Evolutionary conservation across 768 basidiomycete genomes (phyloP), one percentile per base, ranked within the genome.

Genomic region (Kwoniella europaea): DNA sequence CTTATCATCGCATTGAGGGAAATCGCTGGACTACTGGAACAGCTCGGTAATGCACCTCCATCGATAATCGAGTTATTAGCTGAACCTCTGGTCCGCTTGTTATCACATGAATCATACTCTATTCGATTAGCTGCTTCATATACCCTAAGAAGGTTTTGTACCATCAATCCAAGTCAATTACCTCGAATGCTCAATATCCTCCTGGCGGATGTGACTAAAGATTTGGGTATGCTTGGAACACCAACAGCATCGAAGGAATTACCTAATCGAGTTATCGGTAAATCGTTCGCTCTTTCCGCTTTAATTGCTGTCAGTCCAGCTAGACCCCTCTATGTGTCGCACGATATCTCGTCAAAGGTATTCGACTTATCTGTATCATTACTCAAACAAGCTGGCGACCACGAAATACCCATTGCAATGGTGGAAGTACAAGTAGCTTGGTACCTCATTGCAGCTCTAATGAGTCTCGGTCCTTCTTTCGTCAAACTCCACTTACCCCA

Each of bases 361-460:
- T 88, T 98, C 67, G 93, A 97, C 77, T 91, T 92, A 83, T 92
- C 96, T 1, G 92, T 91, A 1, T 90, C 91, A 67, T 88, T 99
- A 10, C 87, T 99, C 64, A 98, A 96, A 79, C 88, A 91, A 43
- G 91, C 93, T 0, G 92, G 92, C 9, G 94, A 97, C 69, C 96
- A 98, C 80, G 91, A 95, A 68, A 86, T 98, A 56, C 88, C 89
- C 65, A 84, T 92, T 41, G 93, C 93, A 1, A 88, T 88, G 13
- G 86, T 92, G 41, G 94, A 96, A 79, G 90, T 97, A 2, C 94
- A 96, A 79, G 91, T 95, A 0, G 94, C 95, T 0, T 98, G 97
- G 97, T 94, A 90, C 13, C 85, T 91, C 44, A 92, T 99, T 65
- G 90, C 92, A 0, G 90, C 94, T 0, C 85, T 98, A 35, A 94